These are phyloP conservation scores for Stagonosporopsis cucurbitacearum DNA, from an alignment of 2,329 filamentous ascomycete genomes.

Conservation along the genomic window DNA sequence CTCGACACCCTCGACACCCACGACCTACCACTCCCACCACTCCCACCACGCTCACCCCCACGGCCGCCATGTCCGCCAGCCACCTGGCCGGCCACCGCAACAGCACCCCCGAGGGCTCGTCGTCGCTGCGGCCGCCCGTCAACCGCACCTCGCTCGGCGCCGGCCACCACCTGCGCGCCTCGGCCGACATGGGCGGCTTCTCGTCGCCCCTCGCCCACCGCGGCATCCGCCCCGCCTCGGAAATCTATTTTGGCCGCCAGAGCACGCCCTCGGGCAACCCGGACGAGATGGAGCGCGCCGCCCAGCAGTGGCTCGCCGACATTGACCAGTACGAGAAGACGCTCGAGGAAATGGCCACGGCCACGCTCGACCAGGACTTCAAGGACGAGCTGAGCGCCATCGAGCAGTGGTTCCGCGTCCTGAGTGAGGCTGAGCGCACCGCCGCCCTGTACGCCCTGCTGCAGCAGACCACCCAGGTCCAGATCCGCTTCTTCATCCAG, in stretches of 20 bases:
- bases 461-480: conserved; percentile 98
- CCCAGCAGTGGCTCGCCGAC: conserved; percentile 98
- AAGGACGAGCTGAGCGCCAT: conserved; percentile 99
- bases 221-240: conserved; percentile 88
- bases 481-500: conserved; percentile 99
- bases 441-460: conserved; percentile 93
- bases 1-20: no score
- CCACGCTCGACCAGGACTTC: conserved; percentile 98
- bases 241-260: conserved; percentile 86
- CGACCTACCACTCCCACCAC: background rate
- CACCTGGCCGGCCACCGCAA: conserved; percentile 77
- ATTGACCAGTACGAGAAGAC: conserved; percentile 99
- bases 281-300: conserved; percentile 92
- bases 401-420: conserved; percentile 98
- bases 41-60: background rate
- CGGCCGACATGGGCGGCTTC: conserved; percentile 92
- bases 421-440: conserved; percentile 95
- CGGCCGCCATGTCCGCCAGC: conserved; percentile 51
- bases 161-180: conserved; percentile 87
- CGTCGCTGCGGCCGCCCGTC: conserved; percentile 80
- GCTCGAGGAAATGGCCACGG: conserved; percentile 97
- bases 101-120: conserved; percentile 92
- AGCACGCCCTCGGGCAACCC: conserved; percentile 68
- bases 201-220: conserved; percentile 74
- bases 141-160: conserved; percentile 77